Percentiles rank a stretch among this genome's conserved stretches.
phyloP scores from a whole-genome alignment of 1,284 basidiomycete genomes.

The Hemileia vastatrix region DNA sequence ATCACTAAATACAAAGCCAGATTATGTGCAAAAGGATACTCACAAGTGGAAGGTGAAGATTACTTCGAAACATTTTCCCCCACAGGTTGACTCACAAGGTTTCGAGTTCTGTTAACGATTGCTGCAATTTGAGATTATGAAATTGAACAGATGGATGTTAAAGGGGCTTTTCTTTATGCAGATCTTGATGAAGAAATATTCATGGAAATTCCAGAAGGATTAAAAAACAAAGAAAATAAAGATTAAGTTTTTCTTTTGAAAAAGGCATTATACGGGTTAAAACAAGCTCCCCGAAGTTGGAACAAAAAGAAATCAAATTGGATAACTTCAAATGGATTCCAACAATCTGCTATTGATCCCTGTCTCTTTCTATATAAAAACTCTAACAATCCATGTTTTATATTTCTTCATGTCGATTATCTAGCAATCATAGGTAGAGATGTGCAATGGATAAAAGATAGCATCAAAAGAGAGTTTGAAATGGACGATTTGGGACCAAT shows the following conservation, averaged over 20 bases:
- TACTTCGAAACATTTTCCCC: not conserved
- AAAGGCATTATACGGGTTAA: not conserved
- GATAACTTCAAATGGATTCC: no score
- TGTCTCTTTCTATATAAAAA: no score
- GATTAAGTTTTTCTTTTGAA: not conserved
- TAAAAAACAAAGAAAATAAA: not conserved
- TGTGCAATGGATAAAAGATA: no score
- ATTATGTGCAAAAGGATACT: conserved; percentile 1
- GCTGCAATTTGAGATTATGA: conserved; percentile 12
- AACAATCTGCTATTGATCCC: no score
- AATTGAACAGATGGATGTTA: conserved; percentile 20
- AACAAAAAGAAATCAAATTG: not conserved
- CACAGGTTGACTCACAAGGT: not conserved
- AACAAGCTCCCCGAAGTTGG: not conserved
- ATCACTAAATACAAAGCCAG: not conserved
- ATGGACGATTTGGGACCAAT: no score
- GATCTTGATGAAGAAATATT: conserved; percentile 15
- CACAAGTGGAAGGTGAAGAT: not conserved
- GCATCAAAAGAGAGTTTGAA: no score
- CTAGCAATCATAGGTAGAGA: no score
- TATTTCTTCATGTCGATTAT: no score
- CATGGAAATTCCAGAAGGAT: not conserved
- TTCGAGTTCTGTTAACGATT: conserved; percentile 21
- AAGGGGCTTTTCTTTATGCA: conserved; percentile 23
- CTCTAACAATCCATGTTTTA: no score